Evolutionary conservation across 352 stramenopile genomes (phyloP), one percentile per base, ranked within the genome.

Genomic region (Saprolegnia parasitica): DNA sequence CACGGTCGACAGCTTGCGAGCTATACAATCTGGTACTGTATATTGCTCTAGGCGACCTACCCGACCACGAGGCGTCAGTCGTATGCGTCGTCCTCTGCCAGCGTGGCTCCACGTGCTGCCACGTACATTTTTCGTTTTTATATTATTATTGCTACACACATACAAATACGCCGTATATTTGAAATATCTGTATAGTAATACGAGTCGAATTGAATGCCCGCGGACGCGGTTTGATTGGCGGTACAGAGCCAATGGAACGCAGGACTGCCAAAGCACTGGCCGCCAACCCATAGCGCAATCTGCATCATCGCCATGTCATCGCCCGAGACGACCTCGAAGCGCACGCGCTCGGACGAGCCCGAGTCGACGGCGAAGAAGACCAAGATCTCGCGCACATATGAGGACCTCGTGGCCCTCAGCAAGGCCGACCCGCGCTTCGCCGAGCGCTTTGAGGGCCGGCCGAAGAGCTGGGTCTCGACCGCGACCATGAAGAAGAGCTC

Each of bases 351-450:
- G 29, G 29, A 35, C 29, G 29, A 35, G 29, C 20, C 35, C 18
- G 56, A 16, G 2, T 6, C 23, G 21, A 5, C 39, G 8, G 9
- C 13, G 23, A 70, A 70, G 63, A 70, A 70, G 54, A 26, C 46
- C 18, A 70, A 70, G 63, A 46, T 70, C 18, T 21, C 26, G 32
- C 45, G 63, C 5, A 70, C 63, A 68, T 95, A 84, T 77, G 79
- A 93, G 54, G 63, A 68, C 54, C 80, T 95, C 56, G 83, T 93
- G 57, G 32, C 79, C 65, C 72, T 93, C 24, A 92, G 86, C 32
- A 77, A 87, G 70, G 40, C 78, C 42, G 78, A 87, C 71, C 62
- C 75, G 21, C 79, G 73, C 18, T 95, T 91, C 60, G 32, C 80
- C 5, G 76, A 87, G 58, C 65, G 83, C 18, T 95, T 85, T 61